These are phyloP conservation scores for Canavalia gladiata DNA, from an alignment of 306 rosid genomes.

Conservation along the genomic window DNA sequence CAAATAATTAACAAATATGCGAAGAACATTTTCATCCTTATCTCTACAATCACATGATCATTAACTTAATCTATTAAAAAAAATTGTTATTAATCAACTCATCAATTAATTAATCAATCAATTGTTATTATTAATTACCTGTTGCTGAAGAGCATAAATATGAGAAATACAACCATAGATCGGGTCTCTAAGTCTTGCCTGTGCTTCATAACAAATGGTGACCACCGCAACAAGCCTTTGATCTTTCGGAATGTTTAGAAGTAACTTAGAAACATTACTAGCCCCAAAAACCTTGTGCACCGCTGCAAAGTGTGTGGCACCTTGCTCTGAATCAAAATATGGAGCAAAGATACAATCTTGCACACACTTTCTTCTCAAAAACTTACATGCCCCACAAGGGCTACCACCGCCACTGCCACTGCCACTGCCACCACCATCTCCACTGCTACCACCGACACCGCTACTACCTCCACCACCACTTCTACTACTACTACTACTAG, in stretches of 20 bases:
- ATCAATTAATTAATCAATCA: not conserved
- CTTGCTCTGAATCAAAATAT: conserved; percentile 93
- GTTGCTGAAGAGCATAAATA: conserved; percentile 92
- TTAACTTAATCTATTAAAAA: not conserved
- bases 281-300: conserved; percentile 98
- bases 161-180: conserved; percentile 96
- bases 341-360: conserved; percentile 90
- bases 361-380: conserved; percentile 83
- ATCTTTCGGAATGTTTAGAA: conserved; percentile 74
- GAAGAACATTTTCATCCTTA: conserved; percentile 46
- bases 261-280: conserved; percentile 91
- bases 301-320: conserved; percentile 87
- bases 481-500: conserved; percentile 51
- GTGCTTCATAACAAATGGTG: conserved; percentile 91
- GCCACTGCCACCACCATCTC: conserved; percentile 34
- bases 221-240: conserved; percentile 88
- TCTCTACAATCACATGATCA: conserved; percentile 43
- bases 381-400: conserved; percentile 97
- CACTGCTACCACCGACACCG: not conserved
- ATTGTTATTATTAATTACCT: conserved; percentile 58
- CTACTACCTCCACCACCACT: conserved; percentile 40
- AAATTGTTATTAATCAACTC: not conserved
- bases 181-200: conserved; percentile 88
- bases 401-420: conserved; percentile 55
- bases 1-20: conserved; percentile 26